Evolutionary conservation across 352 stramenopile genomes (phyloP), one percentile per base, ranked within the genome.

Genomic region (Phytophthora pistaciae): DNA sequence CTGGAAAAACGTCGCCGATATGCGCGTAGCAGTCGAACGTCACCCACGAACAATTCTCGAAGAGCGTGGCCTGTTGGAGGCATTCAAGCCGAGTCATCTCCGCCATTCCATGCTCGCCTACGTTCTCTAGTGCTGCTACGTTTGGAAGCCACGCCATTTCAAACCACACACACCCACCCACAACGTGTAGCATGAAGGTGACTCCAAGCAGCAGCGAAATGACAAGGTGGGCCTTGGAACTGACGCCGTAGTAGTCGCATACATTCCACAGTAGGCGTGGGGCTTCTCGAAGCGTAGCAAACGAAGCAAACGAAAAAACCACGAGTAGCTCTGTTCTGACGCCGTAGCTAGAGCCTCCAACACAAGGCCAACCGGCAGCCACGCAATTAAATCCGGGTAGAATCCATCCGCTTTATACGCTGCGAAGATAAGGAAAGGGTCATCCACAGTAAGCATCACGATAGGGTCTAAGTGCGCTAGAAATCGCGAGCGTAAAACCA

Each of bases 11-110:
- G 5, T 67, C 64, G 0, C 80, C 82, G 20, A 94, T 75, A 46
- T 94, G 74, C 0, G 83, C 75, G 18, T 94, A 94, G 54, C 84
- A 94, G 56, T 94, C 84, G 40, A 83, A 94, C 1, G 56, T 79
- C 33, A 92, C 76, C 86, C 86, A 94, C 1, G 86, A 91, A 23
- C 86, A 92, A 44, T 91, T 92, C n/a, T 80, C 70, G 40, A 87
- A 83, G 1, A 68, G 13, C 2, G 77, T 90, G 0, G 87, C 82
- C 46, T 87, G 80, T 44, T 77, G 50, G 29, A 94, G 72, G 46
- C 87, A 94, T 1, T 83, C 66, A 0, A 75, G 31, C 5, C 9
- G 62, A 27, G 21, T 65, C n/a, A 70, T 56, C 21, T 27, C 36
- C 13, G 2, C 27, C 56, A 56, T 65, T 11, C 13, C 55, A 27